Conservation (phyloP, 495 filamentous ascomycete species). For the Lophiotrema nucula region DNA sequence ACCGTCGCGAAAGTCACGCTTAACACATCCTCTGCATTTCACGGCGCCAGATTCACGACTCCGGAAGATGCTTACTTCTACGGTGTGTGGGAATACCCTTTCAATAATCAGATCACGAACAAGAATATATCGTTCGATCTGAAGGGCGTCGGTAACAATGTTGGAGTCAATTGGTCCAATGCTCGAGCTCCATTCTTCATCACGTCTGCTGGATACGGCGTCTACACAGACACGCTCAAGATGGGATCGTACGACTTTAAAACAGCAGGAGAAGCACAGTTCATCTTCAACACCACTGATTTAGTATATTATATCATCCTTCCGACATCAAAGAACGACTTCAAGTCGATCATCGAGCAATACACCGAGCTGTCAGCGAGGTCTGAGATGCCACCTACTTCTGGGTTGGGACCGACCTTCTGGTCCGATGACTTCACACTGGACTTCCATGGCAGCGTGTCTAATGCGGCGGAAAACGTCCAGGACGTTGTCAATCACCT, state of each 20-base stretch:
- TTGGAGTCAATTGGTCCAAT: slow-evolving; percentile 38
- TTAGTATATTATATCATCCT: slow-evolving; percentile 39
- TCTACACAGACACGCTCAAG: slow-evolving; percentile 36
- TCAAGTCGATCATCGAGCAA: slow-evolving; percentile 26
- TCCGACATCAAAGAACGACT: slow-evolving; percentile 23
- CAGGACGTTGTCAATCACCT: slow-evolving; percentile 40
- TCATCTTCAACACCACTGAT: slow-evolving; percentile 37
- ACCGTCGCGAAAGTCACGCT: slow-evolving; percentile 15
- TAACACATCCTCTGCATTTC: slow-evolving; percentile 11
- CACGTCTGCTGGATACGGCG: slow-evolving; percentile 36
- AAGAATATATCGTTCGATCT: slow-evolving; percentile 33
- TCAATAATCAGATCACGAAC: slow-evolving; percentile 31
- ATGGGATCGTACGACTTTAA: slow-evolving; percentile 38
- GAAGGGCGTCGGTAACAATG: slow-evolving; percentile 34
- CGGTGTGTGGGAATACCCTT: slow-evolving; percentile 43
- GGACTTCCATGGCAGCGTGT: slow-evolving; percentile 38
- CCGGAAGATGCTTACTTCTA: slow-evolving; percentile 19
- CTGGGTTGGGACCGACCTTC: slow-evolving; percentile 39
- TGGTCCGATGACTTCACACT: slow-evolving; percentile 39
- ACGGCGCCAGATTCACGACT: slow-evolving; percentile 13
- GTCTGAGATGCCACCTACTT: slow-evolving; percentile 35
- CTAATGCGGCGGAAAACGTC: slow-evolving; percentile 39
- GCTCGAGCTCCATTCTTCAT: slow-evolving; percentile 42
- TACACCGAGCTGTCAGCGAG: slow-evolving; percentile 32
- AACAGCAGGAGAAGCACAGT: slow-evolving; percentile 28